A percentile compares a stretch with the other conserved stretches of the same genome.
phyloP scores from a whole-genome alignment of 140 eudicot genomes.

The Bidens hawaiensis region DNA sequence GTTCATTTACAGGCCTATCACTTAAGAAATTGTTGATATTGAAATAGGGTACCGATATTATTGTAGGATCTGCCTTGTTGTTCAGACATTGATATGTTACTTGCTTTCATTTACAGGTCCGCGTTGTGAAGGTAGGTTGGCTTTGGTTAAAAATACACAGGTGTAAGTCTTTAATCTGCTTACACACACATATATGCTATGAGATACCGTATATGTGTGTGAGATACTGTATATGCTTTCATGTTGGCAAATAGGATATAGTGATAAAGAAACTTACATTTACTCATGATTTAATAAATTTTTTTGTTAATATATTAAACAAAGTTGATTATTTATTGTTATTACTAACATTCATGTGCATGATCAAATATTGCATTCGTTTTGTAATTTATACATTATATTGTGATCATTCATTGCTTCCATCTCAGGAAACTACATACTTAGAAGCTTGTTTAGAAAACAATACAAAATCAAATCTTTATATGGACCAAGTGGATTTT shows the following conservation, averaged over 20 bases:
- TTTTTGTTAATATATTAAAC: neutral
- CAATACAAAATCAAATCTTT: constrained; percentile 90
- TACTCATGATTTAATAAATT: constrained; percentile 1
- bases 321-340: neutral
- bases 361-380: neutral
- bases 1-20: too few species aligned
- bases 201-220: neutral
- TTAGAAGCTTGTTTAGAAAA: constrained; percentile 96
- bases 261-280: neutral
- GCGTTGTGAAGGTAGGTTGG: constrained; percentile 87
- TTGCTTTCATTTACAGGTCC: constrained; percentile 70
- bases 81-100: constrained; percentile 6
- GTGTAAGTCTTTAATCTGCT: constrained; percentile 36
- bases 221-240: neutral
- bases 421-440: constrained; percentile 82
- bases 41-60: neutral
- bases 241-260: constrained; percentile 8
- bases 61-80: neutral
- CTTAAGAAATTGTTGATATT: constrained; percentile 1
- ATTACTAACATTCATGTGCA: neutral
- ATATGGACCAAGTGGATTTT: constrained; percentile 98
- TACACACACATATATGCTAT: too few species aligned
- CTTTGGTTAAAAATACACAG: constrained; percentile 26
- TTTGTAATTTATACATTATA: constrained; percentile 3
- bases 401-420: constrained; percentile 16